phyloP scores from a whole-genome alignment of 1,139 yeast genomes.

The Pichia sp. region DNA sequence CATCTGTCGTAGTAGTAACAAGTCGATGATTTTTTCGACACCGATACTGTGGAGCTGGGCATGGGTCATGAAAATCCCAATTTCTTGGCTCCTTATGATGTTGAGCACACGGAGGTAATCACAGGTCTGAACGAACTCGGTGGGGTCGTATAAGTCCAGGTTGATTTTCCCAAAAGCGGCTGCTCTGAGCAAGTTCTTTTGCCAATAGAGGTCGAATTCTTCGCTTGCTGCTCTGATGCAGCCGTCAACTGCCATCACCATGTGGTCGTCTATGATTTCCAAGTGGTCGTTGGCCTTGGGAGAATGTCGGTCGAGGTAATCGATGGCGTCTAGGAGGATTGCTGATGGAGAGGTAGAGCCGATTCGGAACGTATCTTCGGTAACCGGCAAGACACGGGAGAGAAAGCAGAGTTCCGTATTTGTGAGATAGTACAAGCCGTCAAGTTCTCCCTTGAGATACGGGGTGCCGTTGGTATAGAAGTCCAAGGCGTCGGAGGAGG shows the following conservation, averaged over 20 bases:
- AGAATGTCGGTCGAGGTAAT: constrained; percentile 61
- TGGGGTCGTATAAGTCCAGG: constrained; percentile 50
- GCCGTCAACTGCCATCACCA: constrained; percentile 60
- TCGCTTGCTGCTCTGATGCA: constrained; percentile 74
- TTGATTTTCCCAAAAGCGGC: constrained; percentile 85
- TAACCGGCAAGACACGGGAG: constrained; percentile 55
- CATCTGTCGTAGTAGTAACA: constrained; percentile 56
- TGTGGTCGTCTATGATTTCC: constrained; percentile 48
- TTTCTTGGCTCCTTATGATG: constrained; percentile 54
- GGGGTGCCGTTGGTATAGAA: constrained; percentile 41
- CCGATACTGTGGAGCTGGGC: constrained; percentile 48
- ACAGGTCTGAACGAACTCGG: constrained; percentile 57
- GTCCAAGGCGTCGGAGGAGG: constrained; percentile 51
- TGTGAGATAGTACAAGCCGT: constrained; percentile 70
- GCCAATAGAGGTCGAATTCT: constrained; percentile 76
- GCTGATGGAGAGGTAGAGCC: constrained; percentile 86
- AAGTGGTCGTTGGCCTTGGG: constrained; percentile 84
- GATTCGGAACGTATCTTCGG: constrained; percentile 64
- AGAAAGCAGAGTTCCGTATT: constrained; percentile 56
- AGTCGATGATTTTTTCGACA: constrained; percentile 49
- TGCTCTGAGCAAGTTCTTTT: constrained; percentile 71
- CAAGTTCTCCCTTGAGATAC: constrained; percentile 48
- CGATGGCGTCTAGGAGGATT: constrained; percentile 76
- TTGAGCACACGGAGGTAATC: constrained; percentile 64
- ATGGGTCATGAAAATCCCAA: constrained; percentile 68